A percentile compares a stretch with the other conserved stretches of the same genome.
Evolutionary conservation across 441 rosid genomes (phyloP).

Genomic region (Populus hybrid): DNA sequence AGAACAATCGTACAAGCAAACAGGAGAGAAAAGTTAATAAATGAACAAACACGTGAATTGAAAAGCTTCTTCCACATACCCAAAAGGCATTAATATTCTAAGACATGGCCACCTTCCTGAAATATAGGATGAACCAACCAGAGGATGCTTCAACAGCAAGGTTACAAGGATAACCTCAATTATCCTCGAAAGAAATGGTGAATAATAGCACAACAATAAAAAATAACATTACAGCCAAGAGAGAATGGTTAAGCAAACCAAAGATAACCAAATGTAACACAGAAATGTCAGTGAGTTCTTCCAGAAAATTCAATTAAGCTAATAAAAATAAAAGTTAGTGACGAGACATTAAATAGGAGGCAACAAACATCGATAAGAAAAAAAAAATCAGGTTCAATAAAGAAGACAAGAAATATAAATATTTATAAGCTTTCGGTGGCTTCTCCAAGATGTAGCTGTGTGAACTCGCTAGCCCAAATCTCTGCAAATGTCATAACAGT

Average conservation of each 20-base stretch:
- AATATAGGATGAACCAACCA: constrained; percentile 18
- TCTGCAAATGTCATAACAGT: constrained; percentile 99
- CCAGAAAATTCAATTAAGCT: constrained; percentile 26
- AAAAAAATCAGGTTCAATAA: constrained; percentile 37
- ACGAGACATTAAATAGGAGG: constrained; percentile 21
- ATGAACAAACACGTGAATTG: not conserved
- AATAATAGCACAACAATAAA: constrained; percentile 15
- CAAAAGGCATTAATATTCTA: constrained; percentile 18
- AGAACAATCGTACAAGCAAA: constrained; percentile 6
- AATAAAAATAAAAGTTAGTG: constrained; percentile 15
- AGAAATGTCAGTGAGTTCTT: constrained; percentile 24
- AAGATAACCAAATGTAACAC: constrained; percentile 16
- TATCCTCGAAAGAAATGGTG: constrained; percentile 20
- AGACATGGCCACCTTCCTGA: constrained; percentile 24
- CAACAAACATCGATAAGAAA: constrained; percentile 29
- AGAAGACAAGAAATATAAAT: constrained; percentile 33
- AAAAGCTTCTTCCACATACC: constrained; percentile 20
- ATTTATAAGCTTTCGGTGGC: constrained; percentile 29
- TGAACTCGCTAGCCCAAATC: constrained; percentile 40
- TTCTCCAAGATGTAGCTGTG: constrained; percentile 22
- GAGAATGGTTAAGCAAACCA: constrained; percentile 15
- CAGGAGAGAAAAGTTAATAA: not conserved
- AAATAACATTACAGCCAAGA: constrained; percentile 8
- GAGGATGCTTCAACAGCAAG: constrained; percentile 25
- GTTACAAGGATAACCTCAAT: constrained; percentile 11